Base-by-base conservation (phyloP, 106 monocot genomes). In the Cymbidium sinense region DNA sequence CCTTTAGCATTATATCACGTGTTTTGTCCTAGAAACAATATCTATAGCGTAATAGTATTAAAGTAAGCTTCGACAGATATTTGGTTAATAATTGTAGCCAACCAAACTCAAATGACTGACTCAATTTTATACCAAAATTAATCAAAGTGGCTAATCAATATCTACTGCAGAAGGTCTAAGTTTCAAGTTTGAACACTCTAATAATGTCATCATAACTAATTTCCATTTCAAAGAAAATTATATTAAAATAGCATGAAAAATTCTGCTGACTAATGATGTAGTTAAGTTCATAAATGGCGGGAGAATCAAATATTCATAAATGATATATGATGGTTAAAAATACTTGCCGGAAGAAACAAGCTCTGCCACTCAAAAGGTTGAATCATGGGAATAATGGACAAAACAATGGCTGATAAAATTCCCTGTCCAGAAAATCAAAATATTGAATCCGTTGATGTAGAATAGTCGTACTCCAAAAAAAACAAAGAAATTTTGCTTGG, bases 311-410 rank as follows among this genome's bases (percentile, higher is more conserved):
- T 58, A 58, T 58, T 8, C 23, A n/a, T 23, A 23, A n/a, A 5
- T 58, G 67, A 67, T 30, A 67, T 67, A 30, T 67, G 10, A 15
- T 33, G 7, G 67, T 30, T 67, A 67, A 67, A n/a, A 67, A 77
- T 62, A 87, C 90, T 90, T 77, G 94, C 98, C 10, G 98, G 98
- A 87, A 98, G 98, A 41, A 94, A 81, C 74, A 98, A 90, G 77
- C 98, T 98, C 76, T 98, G 98, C 94, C 94, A 98, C 50, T 92
- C 87, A 76, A 98, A 98, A 64, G 98, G 98, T 39, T 84, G 91
- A 75, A 98, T 88, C 90, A 98, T 88, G 12, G 98, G 98, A 67
- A 98, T 86, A 76, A 92, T 29, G 41, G 98, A 98, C 34, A 98
- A 76, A 7, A 92, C 85, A 76, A 82, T 86, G 12, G 98, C 94